Percentiles rank a stretch among this genome's conserved stretches.
phyloP scores from a whole-genome alignment of 257 asterid genomes.

The Ilex asprella region DNA sequence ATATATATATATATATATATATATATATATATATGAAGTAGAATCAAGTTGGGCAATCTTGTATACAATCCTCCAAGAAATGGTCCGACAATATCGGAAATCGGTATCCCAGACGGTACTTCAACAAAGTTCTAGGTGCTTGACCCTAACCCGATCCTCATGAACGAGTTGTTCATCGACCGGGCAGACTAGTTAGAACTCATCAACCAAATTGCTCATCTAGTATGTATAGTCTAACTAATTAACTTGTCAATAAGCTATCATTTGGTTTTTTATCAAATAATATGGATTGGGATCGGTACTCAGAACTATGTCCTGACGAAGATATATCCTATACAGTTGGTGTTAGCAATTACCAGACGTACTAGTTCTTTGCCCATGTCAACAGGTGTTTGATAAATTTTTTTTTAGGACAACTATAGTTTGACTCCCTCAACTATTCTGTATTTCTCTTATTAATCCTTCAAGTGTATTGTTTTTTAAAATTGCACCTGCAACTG shows the following conservation, averaged over 20 bases:
- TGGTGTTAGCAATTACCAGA: conserved; percentile 37
- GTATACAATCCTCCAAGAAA: conserved; percentile 54
- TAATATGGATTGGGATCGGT: conserved; percentile 92
- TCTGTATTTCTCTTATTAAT: no score
- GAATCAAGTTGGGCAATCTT: conserved; percentile 34
- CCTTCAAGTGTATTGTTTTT: neutral
- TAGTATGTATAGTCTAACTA: no score
- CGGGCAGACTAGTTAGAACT: conserved; percentile 15
- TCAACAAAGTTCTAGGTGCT: conserved; percentile 76
- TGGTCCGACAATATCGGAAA: conserved; percentile 89
- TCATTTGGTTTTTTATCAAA: neutral
- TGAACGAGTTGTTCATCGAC: conserved; percentile 45
- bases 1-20: no score
- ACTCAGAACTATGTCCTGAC: conserved; percentile 62
- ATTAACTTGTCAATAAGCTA: no score
- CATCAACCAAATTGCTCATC: no score
- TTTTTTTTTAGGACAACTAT: neutral
- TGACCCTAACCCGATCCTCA: conserved; percentile 54
- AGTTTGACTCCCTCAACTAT: no score
- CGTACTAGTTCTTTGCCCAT: conserved; percentile 85
- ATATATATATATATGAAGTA: conserved; percentile 30
- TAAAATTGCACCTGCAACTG: neutral
- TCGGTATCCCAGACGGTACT: conserved; percentile 76
- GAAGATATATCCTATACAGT: conserved; percentile 52
- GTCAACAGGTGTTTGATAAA: conserved; percentile 42